Evolutionary conservation across 495 filamentous ascomycete species (phyloP), one percentile per base, ranked within the genome.

Genomic region (Sporormia fimetaria): DNA sequence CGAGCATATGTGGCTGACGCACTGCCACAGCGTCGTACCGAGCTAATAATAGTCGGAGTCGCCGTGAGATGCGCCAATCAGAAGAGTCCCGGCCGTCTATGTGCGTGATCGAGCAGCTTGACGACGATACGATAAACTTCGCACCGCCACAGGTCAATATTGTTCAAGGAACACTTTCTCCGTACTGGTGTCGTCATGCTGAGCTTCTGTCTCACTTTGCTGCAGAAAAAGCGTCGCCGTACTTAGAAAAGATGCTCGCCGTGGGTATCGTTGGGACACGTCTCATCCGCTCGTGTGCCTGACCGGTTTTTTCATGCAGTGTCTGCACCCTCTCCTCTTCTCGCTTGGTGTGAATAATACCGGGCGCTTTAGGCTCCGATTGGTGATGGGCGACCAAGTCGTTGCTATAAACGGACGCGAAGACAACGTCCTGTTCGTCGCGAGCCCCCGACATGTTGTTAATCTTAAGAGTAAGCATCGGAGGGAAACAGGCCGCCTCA

Each of bases 401-500:
- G 27, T 26, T 49, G 36, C 40, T 42, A 49, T 42, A 49, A 42
- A 44, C 40, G 44, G 51, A 46, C n/a, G 40, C n/a, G n/a, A n/a
- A n/a, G n/a, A n/a, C n/a, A n/a, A n/a, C 26, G 45, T 41, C 25
- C 44, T 40, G 36, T 4, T 36, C 30, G 35, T 40, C 21, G 30
- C 33, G 30, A 29, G 33, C 21, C 20, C 37, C 33, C 27, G 42
- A 20, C 16, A 42, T 23, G 21, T 9, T 34, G 21, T 41, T 41
- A 44, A 54, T 54, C 51, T 54, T 49, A 49, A 49, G 3, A 28
- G 45, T 54, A 44, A 54, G 51, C n/a, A 42, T 35, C 51, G 51
- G 51, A 28, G n/a, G n/a, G 36, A 33, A 28, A 10, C 7, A 45
- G 41, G 45, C 25, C 33, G 25, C 51, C 51, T 44, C 45, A 24